Evolutionary conservation across 352 stramenopile species (phyloP).

Genomic region (Pythium utonaiense): DNA sequence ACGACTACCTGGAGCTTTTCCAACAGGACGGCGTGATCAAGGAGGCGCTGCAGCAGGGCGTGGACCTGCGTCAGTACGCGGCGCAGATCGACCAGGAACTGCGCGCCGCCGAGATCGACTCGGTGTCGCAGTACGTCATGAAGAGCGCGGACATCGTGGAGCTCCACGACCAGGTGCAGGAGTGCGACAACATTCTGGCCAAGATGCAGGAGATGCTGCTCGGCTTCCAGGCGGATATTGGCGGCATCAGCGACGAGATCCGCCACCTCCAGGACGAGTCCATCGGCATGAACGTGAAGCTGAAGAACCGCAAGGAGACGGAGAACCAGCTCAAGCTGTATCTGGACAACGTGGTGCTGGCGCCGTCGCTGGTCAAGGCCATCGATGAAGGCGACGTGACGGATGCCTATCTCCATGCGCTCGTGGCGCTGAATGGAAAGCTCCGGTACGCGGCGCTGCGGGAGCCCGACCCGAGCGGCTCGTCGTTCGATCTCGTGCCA

Average conservation of each 20-base stretch:
- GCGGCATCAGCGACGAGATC: constrained; percentile 97
- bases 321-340: constrained; percentile 92
- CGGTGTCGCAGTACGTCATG: constrained; percentile 84
- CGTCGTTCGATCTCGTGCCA: constrained; percentile 87
- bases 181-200: constrained; percentile 95
- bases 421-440: constrained; percentile 93
- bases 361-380: constrained; percentile 89
- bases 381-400: constrained; percentile 95
- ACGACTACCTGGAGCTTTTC: constrained; percentile 94
- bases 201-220: constrained; percentile 98
- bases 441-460: constrained; percentile 86
- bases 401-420: constrained; percentile 91
- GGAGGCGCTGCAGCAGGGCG: constrained; percentile 86
- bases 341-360: constrained; percentile 94
- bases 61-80: constrained; percentile 90
- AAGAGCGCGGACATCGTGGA: constrained; percentile 88
- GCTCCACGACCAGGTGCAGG: constrained; percentile 93
- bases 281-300: constrained; percentile 90
- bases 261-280: constrained; percentile 95
- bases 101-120: constrained; percentile 77
- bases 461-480: constrained; percentile 47
- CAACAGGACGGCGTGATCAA: constrained; percentile 92
- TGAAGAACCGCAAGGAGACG: constrained; percentile 94
- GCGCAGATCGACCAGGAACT: constrained; percentile 89
- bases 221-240: constrained; percentile 97